Evolutionary conservation across 1,139 yeast species (phyloP), one percentile per base, ranked within the genome.

Genomic region (Magnusiomyces ingens): DNA sequence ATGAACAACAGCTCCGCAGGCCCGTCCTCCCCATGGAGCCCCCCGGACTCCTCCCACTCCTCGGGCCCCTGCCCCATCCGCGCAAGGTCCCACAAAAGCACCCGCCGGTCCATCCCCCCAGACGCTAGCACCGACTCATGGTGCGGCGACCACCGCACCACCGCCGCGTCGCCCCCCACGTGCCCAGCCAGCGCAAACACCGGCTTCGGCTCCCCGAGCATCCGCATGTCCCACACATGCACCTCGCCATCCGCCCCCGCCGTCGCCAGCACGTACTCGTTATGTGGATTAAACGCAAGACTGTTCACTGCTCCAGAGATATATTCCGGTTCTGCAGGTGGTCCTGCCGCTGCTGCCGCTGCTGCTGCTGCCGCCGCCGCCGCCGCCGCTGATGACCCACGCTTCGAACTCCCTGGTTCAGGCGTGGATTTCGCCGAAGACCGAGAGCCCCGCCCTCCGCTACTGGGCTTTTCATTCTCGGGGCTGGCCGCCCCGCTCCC

Each of bases 61-160:
- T 45, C 48, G 12, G 26, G 40, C 6, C 21, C 10, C 37, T 35
- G 13, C 37, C 70, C 72, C 6, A 68, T 64, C 36, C 67, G 65
- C 1, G 78, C 63, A 2, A 82, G 68, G 64, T 89, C 91, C 83
- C 89, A 86, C 1, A 93, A 54, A 61, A 81, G 80, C 10, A 87
- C 91, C 43, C 80, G 69, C 5, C 82, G 78, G 67, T 91, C 98
- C 1, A 73, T 75, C 0, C 95, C 87, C 0, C 85, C 82, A 1
- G 90, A 76, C 0, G 90, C 95, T 17, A 93, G 63, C 0, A 89
- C 69, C 2, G 81, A 74, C 32, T 77, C 77, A 43, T 69, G 67
- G 35, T 71, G 73, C 0, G 90, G 89, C 60, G 85, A 88, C 95
- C 96, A 90, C 62, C 84, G 80, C 12, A 58, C 59, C 12, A 45